Evolutionary conservation across 768 basidiomycete species (phyloP), one percentile per base, ranked within the genome.

Genomic region (Clitopilus passeckerianus): DNA sequence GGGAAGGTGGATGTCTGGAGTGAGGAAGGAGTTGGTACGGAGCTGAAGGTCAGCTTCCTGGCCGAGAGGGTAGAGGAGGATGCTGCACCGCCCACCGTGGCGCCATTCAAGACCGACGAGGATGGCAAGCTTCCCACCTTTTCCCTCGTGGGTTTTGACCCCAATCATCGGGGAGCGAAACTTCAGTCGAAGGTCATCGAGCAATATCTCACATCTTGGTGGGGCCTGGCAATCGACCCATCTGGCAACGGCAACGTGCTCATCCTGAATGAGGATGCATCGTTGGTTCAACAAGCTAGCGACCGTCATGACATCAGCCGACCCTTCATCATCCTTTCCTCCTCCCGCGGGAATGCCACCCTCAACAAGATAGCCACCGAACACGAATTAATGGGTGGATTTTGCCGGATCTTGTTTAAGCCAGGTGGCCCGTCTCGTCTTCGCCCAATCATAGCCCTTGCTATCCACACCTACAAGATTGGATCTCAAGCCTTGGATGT

Each of bases 1-100:
- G 95, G 95, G 52, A 93, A 93, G 66, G 90, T 97, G 37, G 95
- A 97, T 65, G 95, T 98, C 9, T 89, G 88, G 86, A 95, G 93
- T 61, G 87, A 91, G 63, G 95, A 95, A 73, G 91, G 86, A 16
- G 78, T 85, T 35, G 95, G 95, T 24, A 97, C 95, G 1, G 93
- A 95, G 70, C 94, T 97, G 71, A 91, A 90, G 65, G 85, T 96
- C 44, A 84, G 83, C 1, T 92, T 97, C 70, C 81, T 82, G 30
- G 92, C 91, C 30, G 89, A 94, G 61, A 69, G 78, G 12, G 66
- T 76, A 7, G 78, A 85, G 23, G 80, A 77, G 22, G 71, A 70
- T 15, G 68, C 57, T 1, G 33, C 70, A 22, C 66, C 76, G 41
- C 70, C 70, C 12, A 77, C 79, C 52, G 78, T 80, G 71, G 75